phyloP scores from a whole-genome alignment of 2,329 filamentous ascomycete species.

The Xylaria hypoxylon region DNA sequence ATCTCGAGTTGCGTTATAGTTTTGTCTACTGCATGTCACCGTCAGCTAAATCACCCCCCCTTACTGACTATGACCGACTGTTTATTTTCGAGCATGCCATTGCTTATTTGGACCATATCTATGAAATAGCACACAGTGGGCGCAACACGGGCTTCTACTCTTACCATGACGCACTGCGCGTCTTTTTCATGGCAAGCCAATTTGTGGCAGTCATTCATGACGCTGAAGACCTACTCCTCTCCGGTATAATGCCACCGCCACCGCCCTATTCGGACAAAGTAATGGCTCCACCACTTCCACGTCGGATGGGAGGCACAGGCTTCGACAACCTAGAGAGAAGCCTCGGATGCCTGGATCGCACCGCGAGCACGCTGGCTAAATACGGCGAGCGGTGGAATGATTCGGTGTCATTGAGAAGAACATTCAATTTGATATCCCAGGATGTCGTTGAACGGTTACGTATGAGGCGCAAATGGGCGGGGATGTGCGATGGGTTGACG shows the following conservation, averaged over 20 bases:
- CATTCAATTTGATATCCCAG: constrained; percentile 63
- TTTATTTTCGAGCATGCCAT: constrained; percentile 89
- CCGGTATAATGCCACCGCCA: constrained; percentile 59
- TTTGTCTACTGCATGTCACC: constrained; percentile 91
- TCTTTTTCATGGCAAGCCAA: constrained; percentile 79
- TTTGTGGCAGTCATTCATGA: constrained; percentile 71
- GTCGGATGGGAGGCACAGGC: constrained; percentile 55
- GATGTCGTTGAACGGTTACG: constrained; percentile 59
- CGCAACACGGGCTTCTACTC: constrained; percentile 77
- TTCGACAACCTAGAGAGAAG: constrained; percentile 67
- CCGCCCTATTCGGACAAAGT: constrained; percentile 60
- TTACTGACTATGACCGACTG: constrained; percentile 80
- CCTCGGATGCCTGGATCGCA: constrained; percentile 65
- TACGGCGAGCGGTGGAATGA: constrained; percentile 71
- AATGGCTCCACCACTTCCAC: constrained; percentile 65
- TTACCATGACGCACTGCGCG: constrained; percentile 87
- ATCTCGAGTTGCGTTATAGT: constrained; percentile 89
- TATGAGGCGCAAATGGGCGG: constrained; percentile 54
- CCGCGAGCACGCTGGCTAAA: constrained; percentile 64
- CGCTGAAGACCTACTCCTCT: constrained; percentile 67
- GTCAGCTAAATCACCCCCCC: constrained; percentile 76
- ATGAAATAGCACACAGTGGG: constrained; percentile 71
- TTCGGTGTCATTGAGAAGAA: constrained; percentile 63
- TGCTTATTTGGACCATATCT: constrained; percentile 81
- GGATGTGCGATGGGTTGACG: constrained; percentile 58